A percentile compares a stretch with the other conserved stretches of the same genome.
phyloP scores from a whole-genome alignment of 257 asterid genomes.

The Solanum dulcamara region DNA sequence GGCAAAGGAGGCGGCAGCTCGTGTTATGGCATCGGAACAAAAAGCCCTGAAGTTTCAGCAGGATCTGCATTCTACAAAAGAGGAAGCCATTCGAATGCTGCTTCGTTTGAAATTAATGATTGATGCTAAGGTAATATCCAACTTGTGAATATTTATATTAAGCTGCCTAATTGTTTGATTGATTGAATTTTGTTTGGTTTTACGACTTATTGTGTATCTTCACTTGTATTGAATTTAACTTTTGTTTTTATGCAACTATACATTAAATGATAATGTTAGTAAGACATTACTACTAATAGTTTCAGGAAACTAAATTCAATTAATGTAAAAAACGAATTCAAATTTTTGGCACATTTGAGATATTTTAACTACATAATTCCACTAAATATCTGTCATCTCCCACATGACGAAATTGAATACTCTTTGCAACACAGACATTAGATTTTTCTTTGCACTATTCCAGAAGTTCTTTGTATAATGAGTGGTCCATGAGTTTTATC shows the following conservation, averaged over 20 bases:
- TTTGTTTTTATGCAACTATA: neutral
- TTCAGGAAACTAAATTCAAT: neutral
- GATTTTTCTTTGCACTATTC: no score
- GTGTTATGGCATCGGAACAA: constrained; percentile 53
- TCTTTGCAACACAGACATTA: no score
- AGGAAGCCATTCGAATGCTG: constrained; percentile 47
- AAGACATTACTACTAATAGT: neutral
- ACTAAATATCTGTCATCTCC: no score
- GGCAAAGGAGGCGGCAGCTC: constrained; percentile 73
- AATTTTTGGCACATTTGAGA: neutral
- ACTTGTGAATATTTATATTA: neutral
- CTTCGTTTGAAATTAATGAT: constrained; percentile 50
- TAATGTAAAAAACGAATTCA: neutral
- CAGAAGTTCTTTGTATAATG: no score
- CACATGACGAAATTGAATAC: no score
- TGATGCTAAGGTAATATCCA: constrained; percentile 37
- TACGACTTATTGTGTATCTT: neutral
- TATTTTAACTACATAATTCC: no score
- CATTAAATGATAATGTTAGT: neutral
- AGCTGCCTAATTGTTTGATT: neutral
- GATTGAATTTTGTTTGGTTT: neutral
- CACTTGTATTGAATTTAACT: neutral
- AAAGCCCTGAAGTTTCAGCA: constrained; percentile 38
- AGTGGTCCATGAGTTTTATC: no score
- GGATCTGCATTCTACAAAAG: constrained; percentile 35